Conservation (phyloP, 176 grass and related monocot species). For the Alloteropsis semialata region DNA sequence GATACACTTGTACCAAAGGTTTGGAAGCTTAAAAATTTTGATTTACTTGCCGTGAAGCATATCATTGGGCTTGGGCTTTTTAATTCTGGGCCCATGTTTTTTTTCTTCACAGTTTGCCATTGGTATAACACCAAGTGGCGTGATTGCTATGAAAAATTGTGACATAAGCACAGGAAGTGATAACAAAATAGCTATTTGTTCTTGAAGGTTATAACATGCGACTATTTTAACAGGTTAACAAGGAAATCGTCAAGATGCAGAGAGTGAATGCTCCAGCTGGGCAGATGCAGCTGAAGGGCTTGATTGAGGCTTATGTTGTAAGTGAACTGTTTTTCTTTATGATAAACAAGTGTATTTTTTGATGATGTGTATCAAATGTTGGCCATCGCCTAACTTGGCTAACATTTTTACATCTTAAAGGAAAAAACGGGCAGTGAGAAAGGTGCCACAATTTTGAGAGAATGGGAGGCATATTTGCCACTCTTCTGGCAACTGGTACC, state of each 20-base stretch:
- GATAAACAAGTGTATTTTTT: background rate
- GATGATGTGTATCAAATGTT: background rate
- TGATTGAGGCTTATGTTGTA: slow-evolving; percentile 98
- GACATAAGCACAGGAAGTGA: background rate
- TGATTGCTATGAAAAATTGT: background rate
- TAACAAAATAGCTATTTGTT: background rate
- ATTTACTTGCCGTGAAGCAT: slow-evolving; percentile 7
- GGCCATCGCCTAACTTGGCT: background rate
- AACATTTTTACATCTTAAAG: slow-evolving; percentile 24
- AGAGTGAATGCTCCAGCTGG: slow-evolving; percentile 98
- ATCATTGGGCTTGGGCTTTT: background rate
- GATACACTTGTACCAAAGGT: slow-evolving; percentile 89
- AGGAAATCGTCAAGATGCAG: slow-evolving; percentile 99
- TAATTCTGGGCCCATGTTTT: background rate
- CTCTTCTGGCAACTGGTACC: slow-evolving; percentile 98
- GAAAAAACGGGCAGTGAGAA: slow-evolving; percentile 97
- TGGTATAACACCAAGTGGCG: background rate
- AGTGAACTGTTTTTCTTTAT: slow-evolving; percentile 20
- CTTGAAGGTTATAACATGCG: background rate
- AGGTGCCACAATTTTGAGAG: slow-evolving; percentile 74
- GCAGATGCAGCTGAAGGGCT: slow-evolving; percentile 97
- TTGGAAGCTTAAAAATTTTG: slow-evolving; percentile 16
- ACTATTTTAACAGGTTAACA: slow-evolving; percentile 74
- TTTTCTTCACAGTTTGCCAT: background rate
- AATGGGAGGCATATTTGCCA: slow-evolving; percentile 97